Base-by-base conservation (phyloP, 1,284 basidiomycete genomes). In the Apiotrichum gracile region DNA sequence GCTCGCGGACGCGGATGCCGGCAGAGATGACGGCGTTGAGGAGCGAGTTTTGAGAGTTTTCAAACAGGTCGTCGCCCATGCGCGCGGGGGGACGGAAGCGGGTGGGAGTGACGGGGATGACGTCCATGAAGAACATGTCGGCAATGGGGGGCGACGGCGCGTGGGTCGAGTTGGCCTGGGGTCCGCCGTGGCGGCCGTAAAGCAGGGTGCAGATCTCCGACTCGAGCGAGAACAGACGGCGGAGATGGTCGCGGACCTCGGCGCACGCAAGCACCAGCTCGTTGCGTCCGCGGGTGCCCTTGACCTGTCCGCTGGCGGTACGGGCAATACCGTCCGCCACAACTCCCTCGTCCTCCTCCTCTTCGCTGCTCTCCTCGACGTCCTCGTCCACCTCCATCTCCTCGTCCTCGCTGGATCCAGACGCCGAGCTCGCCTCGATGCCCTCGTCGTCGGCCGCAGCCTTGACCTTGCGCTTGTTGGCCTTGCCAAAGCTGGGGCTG, bases 11-110 rank as follows among this genome's bases (percentile, higher is more conserved):
- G 19, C 84, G 82, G 67, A 89, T 88, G 7, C 86, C 86, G 2
- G 90, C 91, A 31, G 82, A 82, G 54, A 99, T 79, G 38, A 97
- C 83, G 65, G 83, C 86, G 31, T 88, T 81, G 45, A 99, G 79
- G n/a, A 97, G 82, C 67, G 92, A 88, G 73, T 98, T 99, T 67
- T 98, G 94, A 1, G 92, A 84, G 74, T 97, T 93, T 71, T 99
- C 96, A 68, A 97, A 97, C 1, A 94, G 80, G 57, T 84, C 86
- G 60, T 96, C 96, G 49, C 86, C 90, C 86, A 98, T 85, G 68
- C 86, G 87, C 16, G 90, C 84, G 3, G 96, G 88, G 1, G 96
- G 96, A 41, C 96, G 85, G 80, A 97, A 99, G 40, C 94, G 87
- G 9, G 91, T 96, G 22, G 96, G 96, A 22, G 93, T 83, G 33